Evolutionary conservation across 495 filamentous ascomycete species (phyloP), one percentile per base, ranked within the genome.

Genomic region (Aspergillus nidulans): DNA sequence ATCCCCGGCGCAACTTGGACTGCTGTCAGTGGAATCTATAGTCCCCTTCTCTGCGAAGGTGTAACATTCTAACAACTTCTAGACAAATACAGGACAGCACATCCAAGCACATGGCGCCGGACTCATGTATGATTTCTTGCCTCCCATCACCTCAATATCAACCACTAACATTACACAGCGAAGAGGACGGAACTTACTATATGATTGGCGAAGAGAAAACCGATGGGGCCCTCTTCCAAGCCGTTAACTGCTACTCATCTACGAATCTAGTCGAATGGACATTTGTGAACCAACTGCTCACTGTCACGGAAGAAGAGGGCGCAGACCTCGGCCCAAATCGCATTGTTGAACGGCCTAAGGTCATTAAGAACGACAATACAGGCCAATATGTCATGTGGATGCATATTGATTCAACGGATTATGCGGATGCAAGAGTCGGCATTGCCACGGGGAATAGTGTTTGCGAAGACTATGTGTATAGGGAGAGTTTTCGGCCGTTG

Each of bases 171-270:
- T 20, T 41, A 5, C n/a, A 20, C 15, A 77, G 82, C 62, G 63
- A 80, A 43, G 79, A 76, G 3, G 73, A 78, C 55, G 70, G 69
- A 16, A 74, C 72, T 0, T 88, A 81, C 72, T 86, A 86, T 69
- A 69, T 80, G 51, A 71, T 86, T 40, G 85, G 85, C 41, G 85
- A 88, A 67, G 84, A 88, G 69, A 86, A 88, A 65, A 71, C 76
- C 4, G 59, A 74, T 41, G 85, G 84, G 25, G 71, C 66, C 28
- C 63, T 72, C 6, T 87, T 87, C 63, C 74, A 81, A 55, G 80
- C 77, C 57, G 71, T 88, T 43, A 86, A 85, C 63, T 81, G 77
- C 56, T 75, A 75, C 38, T 75, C 72, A 1, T 46, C 43, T 3
- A 46, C 23, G 28, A 30, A 87, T 64, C 74, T 87, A 0, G 76